Conservation (phyloP, 768 basidiomycete genomes). For the Russula brevipes region DNA sequence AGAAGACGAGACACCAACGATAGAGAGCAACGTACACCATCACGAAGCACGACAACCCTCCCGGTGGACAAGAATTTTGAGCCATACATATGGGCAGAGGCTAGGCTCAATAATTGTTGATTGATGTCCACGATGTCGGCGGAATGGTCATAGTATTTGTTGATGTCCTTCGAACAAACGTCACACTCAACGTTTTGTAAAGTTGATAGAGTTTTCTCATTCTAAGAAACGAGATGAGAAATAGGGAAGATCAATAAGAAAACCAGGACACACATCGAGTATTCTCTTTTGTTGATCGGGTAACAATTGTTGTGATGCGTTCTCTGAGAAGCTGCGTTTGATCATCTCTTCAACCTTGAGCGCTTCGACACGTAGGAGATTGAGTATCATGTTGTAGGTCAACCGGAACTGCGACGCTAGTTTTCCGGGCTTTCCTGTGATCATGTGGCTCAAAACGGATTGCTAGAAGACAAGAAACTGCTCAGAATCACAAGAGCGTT, state of each 20-base stretch:
- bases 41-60: constrained; percentile 76
- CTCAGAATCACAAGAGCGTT: neutral
- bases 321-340: constrained; percentile 97
- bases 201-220: constrained; percentile 59
- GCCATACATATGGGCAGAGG: constrained; percentile 55
- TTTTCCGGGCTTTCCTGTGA: constrained; percentile 89
- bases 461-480: constrained; percentile 44
- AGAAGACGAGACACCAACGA: neutral
- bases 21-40: constrained; percentile 54
- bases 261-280: constrained; percentile 51
- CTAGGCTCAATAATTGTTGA: constrained; percentile 55
- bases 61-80: constrained; percentile 64
- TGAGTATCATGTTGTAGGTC: constrained; percentile 99
- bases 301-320: constrained; percentile 84
- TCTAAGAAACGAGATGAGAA: constrained; percentile 40
- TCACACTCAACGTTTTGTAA: constrained; percentile 65
- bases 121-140: constrained; percentile 58
- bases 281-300: constrained; percentile 93
- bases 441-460: constrained; percentile 75
- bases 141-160: constrained; percentile 68
- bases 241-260: neutral
- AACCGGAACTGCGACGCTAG: constrained; percentile 93
- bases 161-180: constrained; percentile 67
- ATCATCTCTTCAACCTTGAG: constrained; percentile 99
- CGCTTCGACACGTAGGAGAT: constrained; percentile 92